Conservation (phyloP, 2,329 filamentous ascomycete genomes). For the Colletotrichum trifolii region DNA sequence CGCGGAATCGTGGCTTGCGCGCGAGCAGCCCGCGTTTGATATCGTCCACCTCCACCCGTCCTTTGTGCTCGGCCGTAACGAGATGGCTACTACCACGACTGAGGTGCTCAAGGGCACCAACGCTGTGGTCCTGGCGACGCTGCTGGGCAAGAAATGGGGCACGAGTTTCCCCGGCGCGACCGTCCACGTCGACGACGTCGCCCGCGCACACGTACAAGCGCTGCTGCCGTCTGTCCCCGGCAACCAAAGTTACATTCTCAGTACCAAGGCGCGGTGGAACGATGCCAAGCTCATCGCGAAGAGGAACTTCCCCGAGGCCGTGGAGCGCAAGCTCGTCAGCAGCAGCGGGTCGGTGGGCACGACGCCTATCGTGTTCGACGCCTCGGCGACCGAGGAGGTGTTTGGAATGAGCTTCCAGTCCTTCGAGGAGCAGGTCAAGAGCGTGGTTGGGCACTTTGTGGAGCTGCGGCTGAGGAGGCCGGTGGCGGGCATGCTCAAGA, state of each 20-base stretch:
- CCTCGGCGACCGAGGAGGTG: conserved; percentile 44
- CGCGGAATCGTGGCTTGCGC: conserved; percentile 47
- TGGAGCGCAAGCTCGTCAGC: conserved; percentile 27
- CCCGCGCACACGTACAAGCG: conserved; percentile 50
- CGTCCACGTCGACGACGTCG: conserved; percentile 53
- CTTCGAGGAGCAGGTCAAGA: conserved; percentile 49
- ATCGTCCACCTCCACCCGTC: conserved; percentile 50
- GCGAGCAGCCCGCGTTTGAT: conserved; percentile 48
- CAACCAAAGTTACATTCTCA: conserved; percentile 46
- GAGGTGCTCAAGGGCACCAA: conserved; percentile 49
- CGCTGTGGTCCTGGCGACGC: conserved; percentile 45
- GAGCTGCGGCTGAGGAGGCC: conserved; percentile 40
- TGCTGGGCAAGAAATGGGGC: conserved; percentile 44
- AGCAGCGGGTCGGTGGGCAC: conserved; percentile 25
- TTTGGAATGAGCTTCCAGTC: conserved; percentile 47
- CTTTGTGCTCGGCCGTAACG: conserved; percentile 51
- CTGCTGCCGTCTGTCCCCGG: conserved; percentile 46
- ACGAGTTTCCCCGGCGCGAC: conserved; percentile 42
- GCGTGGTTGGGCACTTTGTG: conserved; percentile 48
- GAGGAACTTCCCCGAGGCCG: conserved; percentile 40
- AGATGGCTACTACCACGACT: conserved; percentile 42
- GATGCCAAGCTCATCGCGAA: conserved; percentile 51
- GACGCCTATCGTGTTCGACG: conserved; percentile 38
- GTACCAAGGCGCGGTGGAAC: conserved; percentile 45
- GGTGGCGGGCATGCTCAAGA: not conserved